Percentiles rank a stretch among this genome's conserved stretches.
Conservation (phyloP, 352 stramenopile genomes). For the Globisporangium barbulae region DNA sequence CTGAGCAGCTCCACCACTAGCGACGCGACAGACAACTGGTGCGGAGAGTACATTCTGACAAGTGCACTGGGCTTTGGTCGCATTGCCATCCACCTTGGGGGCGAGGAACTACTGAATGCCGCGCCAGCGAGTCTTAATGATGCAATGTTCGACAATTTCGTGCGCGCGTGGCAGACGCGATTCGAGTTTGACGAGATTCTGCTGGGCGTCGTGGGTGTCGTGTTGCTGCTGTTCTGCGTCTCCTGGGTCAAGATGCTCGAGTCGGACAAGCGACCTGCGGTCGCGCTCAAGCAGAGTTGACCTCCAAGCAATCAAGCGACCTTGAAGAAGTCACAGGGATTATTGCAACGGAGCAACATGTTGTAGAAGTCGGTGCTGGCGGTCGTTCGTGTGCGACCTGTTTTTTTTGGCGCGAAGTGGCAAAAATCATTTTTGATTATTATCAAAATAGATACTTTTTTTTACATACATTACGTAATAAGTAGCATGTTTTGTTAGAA, state of each 20-base stretch:
- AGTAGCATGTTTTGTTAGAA: background rate
- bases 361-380: no score
- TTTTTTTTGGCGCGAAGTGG: background rate
- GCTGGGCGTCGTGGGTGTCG: background rate
- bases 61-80: no score
- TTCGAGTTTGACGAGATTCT: slow-evolving; percentile 14
- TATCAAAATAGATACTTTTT: background rate
- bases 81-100: background rate
- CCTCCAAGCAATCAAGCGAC: background rate
- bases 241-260: slow-evolving; percentile 5
- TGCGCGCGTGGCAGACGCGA: slow-evolving; percentile 3
- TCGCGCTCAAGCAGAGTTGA: background rate
- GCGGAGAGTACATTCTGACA: slow-evolving; percentile 6
- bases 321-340: no score
- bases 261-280: slow-evolving; percentile 6
- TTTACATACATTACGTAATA: background rate
- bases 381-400: background rate
- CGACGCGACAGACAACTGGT: slow-evolving; percentile 9
- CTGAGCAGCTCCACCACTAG: background rate
- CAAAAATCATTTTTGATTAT: background rate
- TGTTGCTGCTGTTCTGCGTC: slow-evolving; percentile 2
- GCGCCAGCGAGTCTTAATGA: background rate
- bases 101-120: background rate
- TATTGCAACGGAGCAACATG: no score
- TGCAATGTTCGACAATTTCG: slow-evolving; percentile 3